phyloP scores from a whole-genome alignment of 305 asterid species.

The Solanum hybrid region DNA sequence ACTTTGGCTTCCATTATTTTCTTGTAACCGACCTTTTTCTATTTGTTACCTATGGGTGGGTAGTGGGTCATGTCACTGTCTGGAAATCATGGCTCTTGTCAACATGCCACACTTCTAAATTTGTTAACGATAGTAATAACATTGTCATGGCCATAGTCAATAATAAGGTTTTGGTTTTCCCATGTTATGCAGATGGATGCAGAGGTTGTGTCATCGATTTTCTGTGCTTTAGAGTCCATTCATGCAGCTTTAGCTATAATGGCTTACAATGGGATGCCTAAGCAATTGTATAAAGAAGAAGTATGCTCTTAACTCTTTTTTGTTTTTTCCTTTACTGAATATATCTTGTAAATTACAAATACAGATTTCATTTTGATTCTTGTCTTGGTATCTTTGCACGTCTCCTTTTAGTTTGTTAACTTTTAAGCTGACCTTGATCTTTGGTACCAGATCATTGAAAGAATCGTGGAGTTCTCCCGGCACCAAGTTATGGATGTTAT shows the following conservation, averaged over 20 bases:
- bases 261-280: constrained; percentile 86
- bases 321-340: neutral
- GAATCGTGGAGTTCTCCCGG: constrained; percentile 94
- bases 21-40: neutral
- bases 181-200: constrained; percentile 65
- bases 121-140: neutral
- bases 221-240: constrained; percentile 82
- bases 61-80: neutral
- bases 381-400: constrained; percentile 11
- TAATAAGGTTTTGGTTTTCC: constrained; percentile 1
- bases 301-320: constrained; percentile 24
- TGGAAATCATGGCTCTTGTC: constrained; percentile 7
- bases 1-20: neutral
- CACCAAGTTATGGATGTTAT: constrained; percentile 85
- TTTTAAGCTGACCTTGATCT: neutral
- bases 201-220: constrained; percentile 65
- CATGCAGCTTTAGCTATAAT: constrained; percentile 88
- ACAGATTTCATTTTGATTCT: neutral
- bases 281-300: constrained; percentile 93
- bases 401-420: neutral
- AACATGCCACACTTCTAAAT: neutral
- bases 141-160: neutral
- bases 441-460: constrained; percentile 72
- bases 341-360: neutral
- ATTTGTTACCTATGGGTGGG: neutral